Evolutionary conservation across 2,329 filamentous ascomycete genomes (phyloP), one percentile per base, ranked within the genome.

Genomic region (Diaporthe capsici): DNA sequence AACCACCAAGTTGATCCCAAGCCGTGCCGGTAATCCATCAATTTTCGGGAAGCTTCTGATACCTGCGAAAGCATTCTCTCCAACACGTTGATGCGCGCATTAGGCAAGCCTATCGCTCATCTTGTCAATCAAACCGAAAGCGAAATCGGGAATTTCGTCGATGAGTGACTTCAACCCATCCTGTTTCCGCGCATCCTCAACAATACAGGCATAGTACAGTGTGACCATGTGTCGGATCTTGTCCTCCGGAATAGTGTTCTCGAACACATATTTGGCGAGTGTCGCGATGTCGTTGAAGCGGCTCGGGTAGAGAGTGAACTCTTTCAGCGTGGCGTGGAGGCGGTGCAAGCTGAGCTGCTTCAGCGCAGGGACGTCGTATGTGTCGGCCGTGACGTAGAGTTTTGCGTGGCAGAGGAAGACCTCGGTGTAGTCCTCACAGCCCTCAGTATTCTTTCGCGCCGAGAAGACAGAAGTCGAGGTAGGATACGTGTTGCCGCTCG

Each of bases 321-420:
- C 22, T 12, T 49, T 71, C 15, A 78, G 53, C 1, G 78, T 79
- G 20, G 34, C 63, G 31, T 75, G 63, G 0, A 79, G 77, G 1
- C 71, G 76, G 17, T 76, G 67, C 1, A 75, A 28, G 5, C 77
- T 57, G 10, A 75, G 49, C 34, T 74, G 39, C 2, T 63, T 17
- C 9, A 79, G 75, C 0, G 28, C 0, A 2, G 71, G 39, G 20
- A 79, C 65, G 34, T 75, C 68, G 55, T 79, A 79, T 5, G 47
- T 77, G 37, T 79, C 77, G 4, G 63, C 76, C 0, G 77, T 15
- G 1, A 78, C 70, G 39, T 78, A 79, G 12, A 78, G 74, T 6
- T 60, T 72, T 9, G 78, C 78, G 9, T 79, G 78, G 44, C 74
- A 76, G 13, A 76, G 58, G 17, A 78, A 77, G 42, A 78, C 73